phyloP scores from a whole-genome alignment of 2,329 filamentous ascomycete species.

The Emericellopsis cladophorae region DNA sequence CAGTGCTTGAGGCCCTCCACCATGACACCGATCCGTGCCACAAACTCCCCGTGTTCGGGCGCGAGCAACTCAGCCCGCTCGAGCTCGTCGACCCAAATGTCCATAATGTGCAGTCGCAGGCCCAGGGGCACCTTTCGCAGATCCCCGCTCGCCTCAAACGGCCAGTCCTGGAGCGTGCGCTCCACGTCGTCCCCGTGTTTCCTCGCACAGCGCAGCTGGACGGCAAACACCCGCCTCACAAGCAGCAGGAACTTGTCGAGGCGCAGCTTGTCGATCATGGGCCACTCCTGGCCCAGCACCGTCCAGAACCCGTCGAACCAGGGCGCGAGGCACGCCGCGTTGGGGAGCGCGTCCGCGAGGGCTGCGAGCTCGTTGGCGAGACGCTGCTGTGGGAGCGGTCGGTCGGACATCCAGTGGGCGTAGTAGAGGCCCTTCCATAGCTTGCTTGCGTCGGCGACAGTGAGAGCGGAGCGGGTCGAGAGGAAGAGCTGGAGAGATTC shows the following conservation, averaged over 20 bases:
- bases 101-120: constrained; percentile 72
- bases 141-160: constrained; percentile 20
- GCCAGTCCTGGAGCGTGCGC: constrained; percentile 14
- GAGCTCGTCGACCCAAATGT: constrained; percentile 86
- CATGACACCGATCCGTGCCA: constrained; percentile 38
- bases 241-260: constrained; percentile 91
- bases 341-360: constrained; percentile 45
- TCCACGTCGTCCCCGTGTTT: constrained; percentile 15
- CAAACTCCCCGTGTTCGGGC: constrained; percentile 28
- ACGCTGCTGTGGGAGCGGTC: constrained; percentile 72
- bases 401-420: constrained; percentile 88
- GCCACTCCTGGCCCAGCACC: constrained; percentile 58
- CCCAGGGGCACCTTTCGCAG: constrained; percentile 63
- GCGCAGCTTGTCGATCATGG: constrained; percentile 60
- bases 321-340: constrained; percentile 20
- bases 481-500: constrained; percentile 69
- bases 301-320: constrained; percentile 59
- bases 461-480: constrained; percentile 44
- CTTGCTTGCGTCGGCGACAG: constrained; percentile 64
- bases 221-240: constrained; percentile 63
- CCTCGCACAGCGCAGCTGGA: constrained; percentile 42
- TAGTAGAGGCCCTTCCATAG: constrained; percentile 95
- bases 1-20: constrained; percentile 44
- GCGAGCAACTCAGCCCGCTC: constrained; percentile 51
- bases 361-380: constrained; percentile 67